Evolutionary conservation across 1,284 basidiomycete genomes (phyloP).

Genomic region (Melampsora americana): DNA sequence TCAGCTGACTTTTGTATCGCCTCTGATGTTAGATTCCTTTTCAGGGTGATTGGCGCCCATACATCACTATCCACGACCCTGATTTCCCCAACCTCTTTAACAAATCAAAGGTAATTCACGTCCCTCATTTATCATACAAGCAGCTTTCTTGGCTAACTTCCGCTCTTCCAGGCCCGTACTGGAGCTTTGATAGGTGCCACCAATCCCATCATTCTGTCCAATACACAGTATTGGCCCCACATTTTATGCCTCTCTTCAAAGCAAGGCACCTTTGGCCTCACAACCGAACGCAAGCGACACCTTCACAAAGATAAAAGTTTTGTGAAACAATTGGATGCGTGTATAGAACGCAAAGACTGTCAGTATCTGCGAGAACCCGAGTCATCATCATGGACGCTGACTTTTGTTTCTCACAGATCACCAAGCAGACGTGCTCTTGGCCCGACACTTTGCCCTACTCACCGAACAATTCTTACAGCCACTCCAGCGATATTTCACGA

Average conservation of each 20-base stretch:
- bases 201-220: slow-evolving; percentile 86
- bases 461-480: slow-evolving; percentile 87
- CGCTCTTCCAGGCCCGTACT: slow-evolving; percentile 65
- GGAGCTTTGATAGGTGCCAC: slow-evolving; percentile 86
- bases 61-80: slow-evolving; percentile 90
- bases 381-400: too few relatives aligned
- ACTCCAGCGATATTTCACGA: slow-evolving; percentile 86
- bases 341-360: slow-evolving; percentile 39
- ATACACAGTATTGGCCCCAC: slow-evolving; percentile 89
- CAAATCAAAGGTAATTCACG: slow-evolving; percentile 54
- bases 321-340: slow-evolving; percentile 19
- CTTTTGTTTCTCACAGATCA: slow-evolving; percentile 52
- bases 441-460: slow-evolving; percentile 79
- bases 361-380: not conserved
- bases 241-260: slow-evolving; percentile 62
- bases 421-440: slow-evolving; percentile 64
- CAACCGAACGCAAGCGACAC: slow-evolving; percentile 32
- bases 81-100: slow-evolving; percentile 75
- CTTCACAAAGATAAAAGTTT: slow-evolving; percentile 34
- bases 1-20: not conserved
- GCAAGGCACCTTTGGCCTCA: slow-evolving; percentile 15
- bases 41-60: slow-evolving; percentile 81
- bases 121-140: not conserved
- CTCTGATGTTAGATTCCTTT: slow-evolving; percentile 59
- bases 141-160: not conserved